Evolutionary conservation across 192 early-diverging fungal genomes (phyloP).

Genomic region (Podila verticillata): DNA sequence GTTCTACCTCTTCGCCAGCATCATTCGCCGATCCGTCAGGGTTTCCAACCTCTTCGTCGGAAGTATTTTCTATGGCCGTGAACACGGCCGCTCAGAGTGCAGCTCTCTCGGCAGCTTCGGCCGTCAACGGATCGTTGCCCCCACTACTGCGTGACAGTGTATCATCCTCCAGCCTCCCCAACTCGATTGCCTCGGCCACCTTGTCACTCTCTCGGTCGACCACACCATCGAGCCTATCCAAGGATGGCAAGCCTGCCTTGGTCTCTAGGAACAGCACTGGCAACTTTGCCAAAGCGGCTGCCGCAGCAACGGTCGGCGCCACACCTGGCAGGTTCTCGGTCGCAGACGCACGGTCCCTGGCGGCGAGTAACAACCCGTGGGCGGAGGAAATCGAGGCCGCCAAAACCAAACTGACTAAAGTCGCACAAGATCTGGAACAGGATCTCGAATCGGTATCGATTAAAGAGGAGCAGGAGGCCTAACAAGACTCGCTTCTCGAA

Average conservation of each 20-base stretch:
- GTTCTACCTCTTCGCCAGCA: conserved; percentile 23
- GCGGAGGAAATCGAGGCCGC: conserved; percentile 41
- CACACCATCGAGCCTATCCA: not conserved
- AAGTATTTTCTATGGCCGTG: not conserved
- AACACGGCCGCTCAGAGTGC: conserved; percentile 1
- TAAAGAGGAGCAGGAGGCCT: not conserved
- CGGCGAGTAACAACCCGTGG: conserved; percentile 40
- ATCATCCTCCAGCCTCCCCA: not conserved
- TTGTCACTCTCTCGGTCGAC: conserved; percentile 5
- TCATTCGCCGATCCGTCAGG: conserved; percentile 27
- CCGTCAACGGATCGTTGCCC: conserved; percentile 15
- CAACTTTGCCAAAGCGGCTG: not conserved
- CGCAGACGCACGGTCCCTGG: conserved; percentile 34
- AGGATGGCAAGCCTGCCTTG: conserved; percentile 31
- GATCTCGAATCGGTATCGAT: conserved; percentile 7
- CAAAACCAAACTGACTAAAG: conserved; percentile 7
- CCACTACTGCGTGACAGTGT: conserved; percentile 17
- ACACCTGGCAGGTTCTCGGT: conserved; percentile 38
- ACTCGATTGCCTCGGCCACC: not conserved
- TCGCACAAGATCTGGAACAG: conserved; percentile 1
- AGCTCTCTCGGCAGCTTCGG: conserved; percentile 18
- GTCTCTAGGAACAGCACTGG: conserved; percentile 40
- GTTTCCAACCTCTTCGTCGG: conserved; percentile 12
- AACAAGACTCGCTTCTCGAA: not conserved
- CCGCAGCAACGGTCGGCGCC: not conserved